phyloP scores from a whole-genome alignment of 176 grass and related monocot genomes.

The Puccinellia tenuiflora region DNA sequence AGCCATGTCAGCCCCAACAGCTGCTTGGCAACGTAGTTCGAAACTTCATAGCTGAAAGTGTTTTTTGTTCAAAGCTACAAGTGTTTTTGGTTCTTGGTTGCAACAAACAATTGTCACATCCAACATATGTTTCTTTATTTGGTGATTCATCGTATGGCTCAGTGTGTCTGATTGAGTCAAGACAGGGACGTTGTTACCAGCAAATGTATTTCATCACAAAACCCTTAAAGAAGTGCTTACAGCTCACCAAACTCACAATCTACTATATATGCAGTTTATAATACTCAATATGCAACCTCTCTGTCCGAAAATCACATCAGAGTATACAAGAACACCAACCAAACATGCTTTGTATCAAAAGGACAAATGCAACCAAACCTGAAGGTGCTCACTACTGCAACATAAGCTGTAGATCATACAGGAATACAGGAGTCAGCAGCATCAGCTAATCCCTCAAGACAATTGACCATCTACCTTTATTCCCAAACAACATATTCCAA shows the following conservation, averaged over 20 bases:
- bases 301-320: background rate
- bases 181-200: background rate
- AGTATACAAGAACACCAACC: background rate
- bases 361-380: slow-evolving; percentile 12
- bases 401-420: background rate
- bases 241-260: slow-evolving; percentile 4
- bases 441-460: background rate
- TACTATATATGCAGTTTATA: background rate
- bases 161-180: background rate
- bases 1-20: background rate
- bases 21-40: background rate
- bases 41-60: background rate
- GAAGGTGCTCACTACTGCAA: background rate
- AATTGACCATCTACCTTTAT: slow-evolving; percentile 31
- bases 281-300: background rate
- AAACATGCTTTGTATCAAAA: background rate
- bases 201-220: slow-evolving; percentile 2
- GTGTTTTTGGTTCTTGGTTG: background rate
- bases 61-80: background rate
- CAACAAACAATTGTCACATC: background rate
- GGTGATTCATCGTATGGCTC: background rate
- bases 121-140: background rate
- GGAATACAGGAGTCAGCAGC: background rate
- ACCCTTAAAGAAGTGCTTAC: background rate
- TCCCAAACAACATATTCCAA: slow-evolving; percentile 24